A percentile compares a stretch with the other conserved stretches of the same genome.
Evolutionary conservation across 2,329 filamentous ascomycete genomes (phyloP).

Genomic region (Thermoascus crustaceus): DNA sequence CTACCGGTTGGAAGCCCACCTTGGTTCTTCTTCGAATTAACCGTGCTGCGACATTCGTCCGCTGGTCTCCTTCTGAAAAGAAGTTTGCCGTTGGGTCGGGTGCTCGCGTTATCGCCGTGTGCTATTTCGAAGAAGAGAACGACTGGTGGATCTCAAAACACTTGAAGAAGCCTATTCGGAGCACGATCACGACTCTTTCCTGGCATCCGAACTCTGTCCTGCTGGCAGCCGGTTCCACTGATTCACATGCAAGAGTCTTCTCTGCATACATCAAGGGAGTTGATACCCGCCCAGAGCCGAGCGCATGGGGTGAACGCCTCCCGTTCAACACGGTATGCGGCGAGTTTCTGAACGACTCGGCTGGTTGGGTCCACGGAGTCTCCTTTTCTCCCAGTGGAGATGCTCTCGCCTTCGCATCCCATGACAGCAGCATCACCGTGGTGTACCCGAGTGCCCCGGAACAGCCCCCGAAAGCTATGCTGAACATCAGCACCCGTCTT

Average conservation of each 20-base stretch:
- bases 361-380: conserved; percentile 91
- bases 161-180: conserved; percentile 96
- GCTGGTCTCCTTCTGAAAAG: conserved; percentile 92
- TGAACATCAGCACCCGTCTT: conserved; percentile 82
- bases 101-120: conserved; percentile 88
- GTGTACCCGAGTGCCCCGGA: conserved; percentile 91
- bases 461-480: conserved; percentile 79
- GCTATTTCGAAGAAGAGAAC: conserved; percentile 98
- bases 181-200: conserved; percentile 86
- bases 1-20: conserved; percentile 89
- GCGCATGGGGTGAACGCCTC: conserved; percentile 86
- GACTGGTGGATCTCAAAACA: conserved; percentile 99
- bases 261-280: conserved; percentile 95
- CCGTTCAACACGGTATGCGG: conserved; percentile 98
- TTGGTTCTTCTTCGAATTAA: conserved; percentile 95
- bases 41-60: conserved; percentile 89
- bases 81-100: conserved; percentile 98
- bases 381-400: conserved; percentile 88
- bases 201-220: conserved; percentile 99
- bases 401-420: conserved; percentile 85
- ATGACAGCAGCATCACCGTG: conserved; percentile 93
- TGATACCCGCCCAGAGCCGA: conserved; percentile 75
- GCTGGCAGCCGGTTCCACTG: conserved; percentile 89
- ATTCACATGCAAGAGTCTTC: conserved; percentile 91
- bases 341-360: conserved; percentile 91